phyloP scores from a whole-genome alignment of 257 asterid species.

The Craterostigma plantagineum region DNA sequence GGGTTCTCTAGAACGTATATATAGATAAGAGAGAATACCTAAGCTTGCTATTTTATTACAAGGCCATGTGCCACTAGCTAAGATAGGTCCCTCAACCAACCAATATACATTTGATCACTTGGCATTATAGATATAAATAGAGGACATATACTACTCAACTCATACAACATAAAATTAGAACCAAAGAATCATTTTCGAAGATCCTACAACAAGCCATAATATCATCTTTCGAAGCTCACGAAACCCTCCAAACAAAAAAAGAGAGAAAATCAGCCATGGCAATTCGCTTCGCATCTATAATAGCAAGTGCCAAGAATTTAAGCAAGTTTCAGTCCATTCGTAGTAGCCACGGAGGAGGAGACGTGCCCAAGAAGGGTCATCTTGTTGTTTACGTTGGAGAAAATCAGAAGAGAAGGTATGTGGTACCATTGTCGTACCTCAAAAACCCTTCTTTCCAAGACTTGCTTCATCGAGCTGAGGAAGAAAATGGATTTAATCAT shows the following conservation, averaged over 20 bases:
- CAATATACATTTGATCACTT: too few species aligned
- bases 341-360: conserved; percentile 12
- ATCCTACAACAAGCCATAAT: conserved; percentile 2
- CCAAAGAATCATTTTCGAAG: not conserved
- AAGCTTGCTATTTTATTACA: too few species aligned
- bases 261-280: conserved; percentile 14
- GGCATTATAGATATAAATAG: too few species aligned
- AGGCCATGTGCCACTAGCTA: too few species aligned
- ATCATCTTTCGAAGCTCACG: not conserved
- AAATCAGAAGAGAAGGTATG: conserved; percentile 18
- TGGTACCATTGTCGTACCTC: conserved; percentile 33
- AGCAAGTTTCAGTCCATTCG: conserved; percentile 22
- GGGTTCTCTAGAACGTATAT: too few species aligned
- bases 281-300: conserved; percentile 19
- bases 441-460: conserved; percentile 32
- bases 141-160: too few species aligned
- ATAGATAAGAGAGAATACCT: too few species aligned
- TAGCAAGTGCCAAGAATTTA: conserved; percentile 22
- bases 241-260: not conserved
- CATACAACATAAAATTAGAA: not conserved
- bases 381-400: conserved; percentile 26
- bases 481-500: conserved; percentile 27
- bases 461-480: conserved; percentile 24
- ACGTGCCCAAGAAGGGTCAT: conserved; percentile 33
- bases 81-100: too few species aligned